phyloP scores from a whole-genome alignment of 2,329 filamentous ascomycete species.

The Aspergillus sp. region DNA sequence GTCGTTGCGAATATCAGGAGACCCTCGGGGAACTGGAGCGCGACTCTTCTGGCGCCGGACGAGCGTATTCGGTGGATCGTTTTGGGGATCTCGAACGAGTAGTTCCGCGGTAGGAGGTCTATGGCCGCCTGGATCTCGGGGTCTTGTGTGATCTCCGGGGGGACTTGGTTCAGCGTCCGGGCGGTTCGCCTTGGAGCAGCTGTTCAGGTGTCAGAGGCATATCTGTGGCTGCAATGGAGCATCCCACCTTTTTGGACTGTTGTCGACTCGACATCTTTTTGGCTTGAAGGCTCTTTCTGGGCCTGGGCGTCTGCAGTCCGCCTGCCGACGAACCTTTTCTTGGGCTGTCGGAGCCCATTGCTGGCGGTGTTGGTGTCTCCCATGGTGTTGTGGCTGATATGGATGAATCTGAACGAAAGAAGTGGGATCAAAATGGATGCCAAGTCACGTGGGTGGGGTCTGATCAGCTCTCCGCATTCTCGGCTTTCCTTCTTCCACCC shows the following conservation, averaged over 20 bases:
- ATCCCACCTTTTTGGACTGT: slow-evolving; percentile 31
- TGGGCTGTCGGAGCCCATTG: slow-evolving; percentile 55
- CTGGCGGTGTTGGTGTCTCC: not conserved
- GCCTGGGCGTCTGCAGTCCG: slow-evolving; percentile 51
- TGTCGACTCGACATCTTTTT: slow-evolving; percentile 56
- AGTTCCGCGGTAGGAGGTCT: slow-evolving; percentile 80
- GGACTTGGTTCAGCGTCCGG: slow-evolving; percentile 82
- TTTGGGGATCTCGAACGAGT: slow-evolving; percentile 97
- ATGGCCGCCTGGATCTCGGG: slow-evolving; percentile 80
- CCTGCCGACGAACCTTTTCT: slow-evolving; percentile 83
- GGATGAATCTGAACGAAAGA: not conserved
- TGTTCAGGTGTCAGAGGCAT: slow-evolving; percentile 25
- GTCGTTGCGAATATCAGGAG: slow-evolving; percentile 93
- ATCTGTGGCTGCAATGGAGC: not conserved
- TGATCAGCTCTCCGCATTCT: too few species aligned
- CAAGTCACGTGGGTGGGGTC: too few species aligned
- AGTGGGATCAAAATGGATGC: not conserved
- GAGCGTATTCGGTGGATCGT: slow-evolving; percentile 89
- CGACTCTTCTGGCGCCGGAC: slow-evolving; percentile 68
- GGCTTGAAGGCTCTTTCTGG: slow-evolving; percentile 50
- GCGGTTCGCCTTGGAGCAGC: slow-evolving; percentile 64
- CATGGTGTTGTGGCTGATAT: not conserved
- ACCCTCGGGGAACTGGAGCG: slow-evolving; percentile 95
- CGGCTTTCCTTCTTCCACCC: too few species aligned
- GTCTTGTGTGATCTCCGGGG: slow-evolving; percentile 75